Percentiles rank a stretch among this genome's conserved stretches.
phyloP scores from a whole-genome alignment of 2,329 filamentous ascomycete genomes.

The Cladophialophora yegresii region DNA sequence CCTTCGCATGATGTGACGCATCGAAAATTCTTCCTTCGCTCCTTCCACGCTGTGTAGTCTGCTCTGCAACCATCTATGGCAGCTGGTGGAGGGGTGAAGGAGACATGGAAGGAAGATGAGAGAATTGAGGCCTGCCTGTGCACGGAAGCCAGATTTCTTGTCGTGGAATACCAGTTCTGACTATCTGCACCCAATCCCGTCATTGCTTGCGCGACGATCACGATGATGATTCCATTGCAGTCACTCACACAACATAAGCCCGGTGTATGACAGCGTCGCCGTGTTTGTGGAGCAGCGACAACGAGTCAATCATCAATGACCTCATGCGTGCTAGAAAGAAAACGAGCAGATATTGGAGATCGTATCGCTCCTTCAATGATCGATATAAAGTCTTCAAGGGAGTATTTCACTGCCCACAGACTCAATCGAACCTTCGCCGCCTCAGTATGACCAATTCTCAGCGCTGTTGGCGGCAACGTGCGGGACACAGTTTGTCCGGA shows the following conservation, averaged over 20 bases:
- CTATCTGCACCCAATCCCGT: not conserved
- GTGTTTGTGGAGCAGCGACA: not conserved
- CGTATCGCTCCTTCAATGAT: not conserved
- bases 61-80: not conserved
- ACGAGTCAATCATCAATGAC: not conserved
- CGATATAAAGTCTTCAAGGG: not conserved
- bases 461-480: not conserved
- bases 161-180: not conserved
- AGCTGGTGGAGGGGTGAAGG: not conserved
- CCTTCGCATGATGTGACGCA: not conserved
- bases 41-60: not conserved
- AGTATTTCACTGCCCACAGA: not conserved
- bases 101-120: not conserved
- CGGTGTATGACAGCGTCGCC: not conserved
- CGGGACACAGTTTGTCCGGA: not conserved
- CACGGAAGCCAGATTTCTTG: no score
- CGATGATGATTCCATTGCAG: not conserved
- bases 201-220: not conserved
- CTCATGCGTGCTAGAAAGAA: no score
- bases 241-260: not conserved
- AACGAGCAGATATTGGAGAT: not conserved
- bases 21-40: not conserved
- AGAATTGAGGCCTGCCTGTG: not conserved
- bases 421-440: not conserved
- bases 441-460: not conserved